Conservation (phyloP, 2,329 filamentous ascomycete genomes). For the Sarocladium oryzae region DNA sequence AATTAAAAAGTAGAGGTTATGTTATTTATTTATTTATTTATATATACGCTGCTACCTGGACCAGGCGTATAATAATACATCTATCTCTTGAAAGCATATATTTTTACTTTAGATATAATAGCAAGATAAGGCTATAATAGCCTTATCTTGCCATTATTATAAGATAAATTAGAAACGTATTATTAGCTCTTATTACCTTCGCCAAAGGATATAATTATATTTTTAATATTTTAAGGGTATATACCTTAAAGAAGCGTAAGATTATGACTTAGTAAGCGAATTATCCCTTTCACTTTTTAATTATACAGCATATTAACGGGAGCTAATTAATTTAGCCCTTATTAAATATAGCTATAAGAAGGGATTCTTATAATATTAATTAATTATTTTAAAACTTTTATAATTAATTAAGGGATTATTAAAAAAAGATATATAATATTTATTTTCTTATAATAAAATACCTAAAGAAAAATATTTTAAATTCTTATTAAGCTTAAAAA, state of each 20-base stretch:
- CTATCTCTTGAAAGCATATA: too few relatives aligned
- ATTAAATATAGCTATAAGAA: background rate
- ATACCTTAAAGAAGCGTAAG: background rate
- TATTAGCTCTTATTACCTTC: too few relatives aligned
- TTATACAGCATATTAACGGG: background rate
- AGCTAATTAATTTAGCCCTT: background rate
- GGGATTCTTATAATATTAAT: constrained; percentile 19
- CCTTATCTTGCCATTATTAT: too few relatives aligned
- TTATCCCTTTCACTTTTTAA: background rate
- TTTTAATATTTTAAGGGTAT: background rate
- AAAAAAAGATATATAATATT: constrained; percentile 20
- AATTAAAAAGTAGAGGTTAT: too few relatives aligned
- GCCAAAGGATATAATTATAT: background rate
- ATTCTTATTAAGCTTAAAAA: background rate
- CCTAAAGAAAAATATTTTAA: constrained; percentile 12
- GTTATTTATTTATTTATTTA: too few relatives aligned
- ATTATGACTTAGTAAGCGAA: background rate
- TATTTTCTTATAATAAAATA: constrained; percentile 17
- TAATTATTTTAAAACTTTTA: constrained; percentile 22
- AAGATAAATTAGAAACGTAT: too few relatives aligned
- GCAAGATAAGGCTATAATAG: too few relatives aligned
- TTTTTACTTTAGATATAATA: too few relatives aligned
- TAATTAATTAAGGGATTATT: constrained; percentile 22
- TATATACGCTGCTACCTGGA: too few relatives aligned
- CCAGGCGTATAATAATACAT: too few relatives aligned